These are phyloP conservation scores for Fusarium xylarioides DNA, from an alignment of 2,329 filamentous ascomycete species.

Conservation along the genomic window DNA sequence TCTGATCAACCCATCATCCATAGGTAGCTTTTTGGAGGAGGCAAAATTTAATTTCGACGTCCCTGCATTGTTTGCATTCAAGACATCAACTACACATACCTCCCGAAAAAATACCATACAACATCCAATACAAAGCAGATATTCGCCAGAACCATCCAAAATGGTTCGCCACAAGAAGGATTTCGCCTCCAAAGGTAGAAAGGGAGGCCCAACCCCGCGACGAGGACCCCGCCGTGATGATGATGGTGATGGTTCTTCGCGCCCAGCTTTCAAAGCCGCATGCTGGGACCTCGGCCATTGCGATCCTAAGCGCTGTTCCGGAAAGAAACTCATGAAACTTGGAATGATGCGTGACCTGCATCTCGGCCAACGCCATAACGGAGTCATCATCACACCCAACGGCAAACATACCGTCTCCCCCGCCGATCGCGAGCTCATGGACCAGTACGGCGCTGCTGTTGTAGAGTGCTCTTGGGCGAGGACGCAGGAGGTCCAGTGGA, in stretches of 20 bases:
- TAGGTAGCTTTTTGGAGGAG: constrained; percentile 2
- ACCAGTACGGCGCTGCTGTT: constrained; percentile 90
- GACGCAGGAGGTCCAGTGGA: constrained; percentile 90
- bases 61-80: background rate
- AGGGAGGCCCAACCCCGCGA: constrained; percentile 64
- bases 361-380: constrained; percentile 89
- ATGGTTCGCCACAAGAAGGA: constrained; percentile 99
- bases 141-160: background rate
- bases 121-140: background rate
- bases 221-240: constrained; percentile 57
- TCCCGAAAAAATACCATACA: background rate
- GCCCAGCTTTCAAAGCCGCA: constrained; percentile 82
- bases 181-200: constrained; percentile 76
- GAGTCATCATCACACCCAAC: constrained; percentile 95
- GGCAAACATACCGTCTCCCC: constrained; percentile 86
- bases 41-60: constrained; percentile 10
- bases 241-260: constrained; percentile 49
- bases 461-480: constrained; percentile 98
- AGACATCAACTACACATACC: background rate
- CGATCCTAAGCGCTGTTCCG: constrained; percentile 95
- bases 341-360: constrained; percentile 94
- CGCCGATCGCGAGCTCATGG: constrained; percentile 81
- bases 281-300: constrained; percentile 99
- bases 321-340: constrained; percentile 91
- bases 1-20: constrained; percentile 11